Base-by-base conservation (phyloP, 1,284 basidiomycete species). In the Rhodotorula sp. region DNA sequence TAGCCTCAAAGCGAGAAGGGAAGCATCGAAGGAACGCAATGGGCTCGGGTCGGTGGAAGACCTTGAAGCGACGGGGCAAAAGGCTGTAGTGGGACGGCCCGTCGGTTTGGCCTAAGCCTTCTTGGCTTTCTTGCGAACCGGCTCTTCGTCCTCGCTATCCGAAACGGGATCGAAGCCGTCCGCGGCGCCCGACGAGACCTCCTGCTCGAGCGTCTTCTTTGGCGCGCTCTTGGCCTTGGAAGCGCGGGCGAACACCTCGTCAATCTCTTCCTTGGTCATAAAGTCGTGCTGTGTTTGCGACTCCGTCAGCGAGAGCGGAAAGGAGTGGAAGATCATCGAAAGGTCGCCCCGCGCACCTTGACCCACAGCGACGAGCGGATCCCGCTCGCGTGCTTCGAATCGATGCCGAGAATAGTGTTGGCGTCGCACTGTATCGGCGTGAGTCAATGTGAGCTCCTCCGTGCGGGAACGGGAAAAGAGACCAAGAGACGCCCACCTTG, bases 371-470 rank as follows among this genome's bases (percentile, higher is more conserved):
- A 77, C 10, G 80, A 79, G 3, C 77, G 71, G 50, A 81, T 71
- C 23, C 49, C 47, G 80, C 77, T 78, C 5, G 78, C 71, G 57
- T 82, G 81, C 55, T 80, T 79, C n/a, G 79, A 80, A 67, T 81
- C 80, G 63, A 83, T 79, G 1, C 79, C 79, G 43, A 80, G 77
- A 2, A 78, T 34, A 0, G 81, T 82, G 74, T 68, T 54, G 8
- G 66, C 70, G 60, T 68, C 70, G 66, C 55, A 57, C 64, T 70
- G 34, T 26, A n/a, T 31, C 19, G 21, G 7, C n/a, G 23, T 4
- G 34, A 43, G 23, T 23, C 1, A 19, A 4, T 15, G 16, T 34
- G 19, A 59, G 38, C 19, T 4, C 10, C 5, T 57, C 12, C 14
- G 31, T n/a, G 34, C 7, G 26, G 15, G 26, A 26, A 6, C 8